A percentile compares a stretch with the other conserved stretches of the same genome.
phyloP scores from a whole-genome alignment of 78 protist genomes.

The Protostelium mycophagum region DNA sequence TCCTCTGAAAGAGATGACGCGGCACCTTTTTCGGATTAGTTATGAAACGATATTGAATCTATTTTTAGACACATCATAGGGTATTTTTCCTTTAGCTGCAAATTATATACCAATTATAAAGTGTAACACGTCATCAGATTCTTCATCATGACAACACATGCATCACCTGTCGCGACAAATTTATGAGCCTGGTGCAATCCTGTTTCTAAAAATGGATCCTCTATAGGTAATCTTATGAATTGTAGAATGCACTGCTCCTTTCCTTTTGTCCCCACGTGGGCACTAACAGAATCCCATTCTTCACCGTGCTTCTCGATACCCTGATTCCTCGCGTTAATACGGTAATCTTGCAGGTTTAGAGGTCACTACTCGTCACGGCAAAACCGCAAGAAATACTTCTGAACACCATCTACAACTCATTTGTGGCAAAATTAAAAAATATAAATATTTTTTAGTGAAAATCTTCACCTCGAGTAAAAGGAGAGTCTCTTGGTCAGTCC shows the following conservation, averaged over 20 bases:
- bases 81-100: conserved; percentile 2
- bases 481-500: conserved; percentile 72
- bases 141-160: conserved; percentile 9
- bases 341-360: background rate
- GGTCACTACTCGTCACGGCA: no score
- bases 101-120: no score
- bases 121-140: conserved; percentile 13
- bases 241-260: conserved; percentile 68
- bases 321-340: background rate
- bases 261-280: conserved; percentile 59
- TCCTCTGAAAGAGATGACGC: background rate
- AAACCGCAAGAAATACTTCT: no score
- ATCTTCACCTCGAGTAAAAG: conserved; percentile 41
- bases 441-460: background rate
- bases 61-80: background rate
- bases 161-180: conserved; percentile 3
- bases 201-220: conserved; percentile 59
- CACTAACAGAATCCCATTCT: conserved; percentile 56
- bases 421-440: no score
- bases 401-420: no score
- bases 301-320: conserved; percentile 43
- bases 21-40: background rate
- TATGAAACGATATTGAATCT: background rate
- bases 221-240: conserved; percentile 66
- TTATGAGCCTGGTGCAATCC: conserved; percentile 16